Evolutionary conservation across 805 yeast genomes (phyloP), one percentile per base, ranked within the genome.

Genomic region (Priceomyces fermenticarens): DNA sequence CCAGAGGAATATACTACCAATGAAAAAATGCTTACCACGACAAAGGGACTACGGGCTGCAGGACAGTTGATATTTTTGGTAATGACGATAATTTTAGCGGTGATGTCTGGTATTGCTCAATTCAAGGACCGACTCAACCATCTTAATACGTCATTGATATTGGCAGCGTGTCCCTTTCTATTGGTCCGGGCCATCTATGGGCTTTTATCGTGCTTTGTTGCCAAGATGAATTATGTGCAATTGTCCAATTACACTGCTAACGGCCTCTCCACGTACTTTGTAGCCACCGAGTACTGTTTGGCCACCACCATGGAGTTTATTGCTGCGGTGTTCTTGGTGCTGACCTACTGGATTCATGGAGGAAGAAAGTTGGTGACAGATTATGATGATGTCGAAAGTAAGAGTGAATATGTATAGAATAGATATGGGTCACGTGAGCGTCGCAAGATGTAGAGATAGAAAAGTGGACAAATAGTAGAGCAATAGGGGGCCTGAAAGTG

Each of bases 291-390:
- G 41, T 65, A 65, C 41, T 56, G 57, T 27, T 47, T 67, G 49
- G 57, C 64, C 4, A 60, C 67, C 2, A 53, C 67, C 11, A 67
- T 62, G 70, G 71, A 66, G 43, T 62, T 62, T 36, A 45, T 61
- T 2, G 32, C 49, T 11, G 58, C 54, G 5, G 20, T 41, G 10
- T 16, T 49, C n/a, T 45, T 47, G 13, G 28, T 47, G 5, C 35
- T 39, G 10, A 32, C 14, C 16, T 32, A 32, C 34, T 32, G 25
- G 25, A 4, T 5, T 20, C 25, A 20, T 8, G 25, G 25, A 20
- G 8, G 8, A 20, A 20, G 7, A 20, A 8, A 20, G n/a, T n/a
- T n/a, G n/a, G n/a, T n/a, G n/a, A n/a, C n/a, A 20, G 25, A 20
- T 5, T 4, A 5, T 20, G 4, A 5, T 8, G 25, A 20, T 5